These are phyloP conservation scores for Solanum piurae DNA, from an alignment of 257 asterid genomes.

Conservation along the genomic window DNA sequence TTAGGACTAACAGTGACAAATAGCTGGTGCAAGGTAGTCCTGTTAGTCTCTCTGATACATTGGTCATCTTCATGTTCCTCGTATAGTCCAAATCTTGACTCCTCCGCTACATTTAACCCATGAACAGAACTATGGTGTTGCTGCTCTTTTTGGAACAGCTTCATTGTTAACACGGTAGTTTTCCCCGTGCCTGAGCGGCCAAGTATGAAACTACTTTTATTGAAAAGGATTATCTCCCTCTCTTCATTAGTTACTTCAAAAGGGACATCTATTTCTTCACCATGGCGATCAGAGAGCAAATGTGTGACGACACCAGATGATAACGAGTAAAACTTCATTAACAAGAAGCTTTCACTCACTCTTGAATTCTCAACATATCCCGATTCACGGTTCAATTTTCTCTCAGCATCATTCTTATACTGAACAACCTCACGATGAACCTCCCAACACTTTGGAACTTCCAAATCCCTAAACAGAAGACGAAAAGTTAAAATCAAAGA, in stretches of 20 bases:
- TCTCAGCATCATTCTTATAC: slow-evolving; percentile 11
- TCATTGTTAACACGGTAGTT: slow-evolving; percentile 54
- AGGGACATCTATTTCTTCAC: slow-evolving; percentile 39
- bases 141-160: slow-evolving; percentile 37
- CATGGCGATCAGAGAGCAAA: slow-evolving; percentile 39
- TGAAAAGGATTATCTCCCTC: slow-evolving; percentile 28
- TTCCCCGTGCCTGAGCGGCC: slow-evolving; percentile 78
- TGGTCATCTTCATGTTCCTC: background rate
- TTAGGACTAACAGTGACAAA: slow-evolving; percentile 67
- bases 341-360: slow-evolving; percentile 51
- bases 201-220: slow-evolving; percentile 41
- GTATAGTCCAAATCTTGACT: background rate
- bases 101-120: slow-evolving; percentile 2
- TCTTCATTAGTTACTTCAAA: slow-evolving; percentile 66
- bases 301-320: slow-evolving; percentile 36
- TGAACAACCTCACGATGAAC: slow-evolving; percentile 13
- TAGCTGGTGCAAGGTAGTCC: slow-evolving; percentile 32
- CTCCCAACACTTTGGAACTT: slow-evolving; percentile 50
- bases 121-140: slow-evolving; percentile 24
- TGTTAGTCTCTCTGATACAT: background rate
- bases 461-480: slow-evolving; percentile 27
- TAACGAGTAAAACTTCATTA: slow-evolving; percentile 56
- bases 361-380: slow-evolving; percentile 35
- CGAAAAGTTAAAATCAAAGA: background rate
- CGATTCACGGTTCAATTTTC: background rate